Evolutionary conservation across 2,329 filamentous ascomycete species (phyloP).

Genomic region (Cryphonectria japonica): DNA sequence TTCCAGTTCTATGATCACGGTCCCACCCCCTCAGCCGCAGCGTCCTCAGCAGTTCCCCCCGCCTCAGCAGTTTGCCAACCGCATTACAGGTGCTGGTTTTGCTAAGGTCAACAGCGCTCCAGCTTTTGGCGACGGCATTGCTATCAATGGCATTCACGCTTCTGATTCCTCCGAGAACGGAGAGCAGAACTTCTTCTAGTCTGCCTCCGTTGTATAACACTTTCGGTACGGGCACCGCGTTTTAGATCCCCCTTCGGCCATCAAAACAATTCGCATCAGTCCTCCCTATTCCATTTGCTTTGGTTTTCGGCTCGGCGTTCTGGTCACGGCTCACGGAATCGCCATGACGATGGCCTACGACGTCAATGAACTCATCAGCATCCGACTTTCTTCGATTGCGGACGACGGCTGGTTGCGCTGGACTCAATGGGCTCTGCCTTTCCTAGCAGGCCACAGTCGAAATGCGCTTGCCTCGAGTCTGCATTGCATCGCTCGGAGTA

Average conservation of each 20-base stretch:
- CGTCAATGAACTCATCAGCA: slow-evolving; percentile 28
- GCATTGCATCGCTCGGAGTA: slow-evolving; percentile 20
- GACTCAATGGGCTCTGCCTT: slow-evolving; percentile 7
- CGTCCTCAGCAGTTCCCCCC: slow-evolving; percentile 25
- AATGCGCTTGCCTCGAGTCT: slow-evolving; percentile 14
- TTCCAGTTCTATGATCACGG: slow-evolving; percentile 29
- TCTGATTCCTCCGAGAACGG: slow-evolving; percentile 27
- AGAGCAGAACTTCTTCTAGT: slow-evolving; percentile 35
- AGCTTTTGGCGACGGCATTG: slow-evolving; percentile 13
- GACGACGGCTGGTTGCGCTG: slow-evolving; percentile 15
- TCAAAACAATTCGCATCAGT: slow-evolving; percentile 22
- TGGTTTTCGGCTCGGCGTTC: slow-evolving; percentile 20
- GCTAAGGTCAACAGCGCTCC: slow-evolving; percentile 19
- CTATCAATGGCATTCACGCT: slow-evolving; percentile 33
- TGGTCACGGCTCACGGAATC: slow-evolving; percentile 15
- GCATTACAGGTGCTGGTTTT: slow-evolving; percentile 18
- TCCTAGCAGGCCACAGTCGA: background rate
- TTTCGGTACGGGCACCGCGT: slow-evolving; percentile 25
- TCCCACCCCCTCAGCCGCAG: slow-evolving; percentile 34
- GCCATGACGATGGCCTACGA: slow-evolving; percentile 29
- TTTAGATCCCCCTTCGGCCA: slow-evolving; percentile 28
- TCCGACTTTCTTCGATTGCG: slow-evolving; percentile 21
- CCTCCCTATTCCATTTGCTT: slow-evolving; percentile 12
- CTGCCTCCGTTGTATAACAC: slow-evolving; percentile 28
- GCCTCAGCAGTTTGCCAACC: slow-evolving; percentile 27